Evolutionary conservation across 495 filamentous ascomycete species (phyloP).

Genomic region (Aspergillus steynii): DNA sequence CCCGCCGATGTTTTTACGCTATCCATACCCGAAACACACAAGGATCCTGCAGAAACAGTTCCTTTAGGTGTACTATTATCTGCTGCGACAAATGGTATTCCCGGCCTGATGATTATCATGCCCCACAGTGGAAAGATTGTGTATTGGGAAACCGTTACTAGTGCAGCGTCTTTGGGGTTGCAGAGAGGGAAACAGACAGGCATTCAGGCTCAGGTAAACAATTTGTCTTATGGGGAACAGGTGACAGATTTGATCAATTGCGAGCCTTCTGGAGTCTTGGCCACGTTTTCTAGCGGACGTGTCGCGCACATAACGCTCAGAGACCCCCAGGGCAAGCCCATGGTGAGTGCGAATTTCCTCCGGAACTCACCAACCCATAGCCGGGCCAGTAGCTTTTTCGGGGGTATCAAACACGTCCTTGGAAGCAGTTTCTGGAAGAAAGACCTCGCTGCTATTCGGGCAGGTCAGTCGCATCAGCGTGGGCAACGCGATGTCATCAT

Average conservation of each 20-base stretch:
- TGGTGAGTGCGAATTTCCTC: conserved; percentile 73
- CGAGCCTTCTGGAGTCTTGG: conserved; percentile 82
- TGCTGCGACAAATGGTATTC: conserved; percentile 68
- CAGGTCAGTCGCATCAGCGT: conserved; percentile 64
- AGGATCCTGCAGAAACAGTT: conserved; percentile 60
- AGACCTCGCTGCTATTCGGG: conserved; percentile 74
- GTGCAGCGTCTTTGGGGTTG: conserved; percentile 72
- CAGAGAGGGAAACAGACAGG: conserved; percentile 75
- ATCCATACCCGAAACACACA: conserved; percentile 70
- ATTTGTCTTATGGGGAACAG: conserved; percentile 74
- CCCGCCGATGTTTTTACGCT: conserved; percentile 73
- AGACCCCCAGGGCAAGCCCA: conserved; percentile 81
- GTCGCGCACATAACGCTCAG: conserved; percentile 81
- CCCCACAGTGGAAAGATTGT: conserved; percentile 79
- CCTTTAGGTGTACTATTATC: conserved; percentile 82
- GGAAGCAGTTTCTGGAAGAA: conserved; percentile 64
- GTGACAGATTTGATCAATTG: conserved; percentile 75
- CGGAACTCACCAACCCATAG: conserved; percentile 51
- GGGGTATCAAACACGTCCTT: conserved; percentile 71
- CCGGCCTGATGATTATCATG: conserved; percentile 82
- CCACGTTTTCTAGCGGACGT: conserved; percentile 80
- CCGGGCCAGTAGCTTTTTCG: conserved; percentile 62
- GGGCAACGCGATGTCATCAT: conserved; percentile 85
- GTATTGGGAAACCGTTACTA: conserved; percentile 94
- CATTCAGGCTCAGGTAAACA: conserved; percentile 69